Evolutionary conservation across 1,284 basidiomycete species (phyloP), one percentile per base, ranked within the genome.

Genomic region (Sanguinoderma infundibulare): DNA sequence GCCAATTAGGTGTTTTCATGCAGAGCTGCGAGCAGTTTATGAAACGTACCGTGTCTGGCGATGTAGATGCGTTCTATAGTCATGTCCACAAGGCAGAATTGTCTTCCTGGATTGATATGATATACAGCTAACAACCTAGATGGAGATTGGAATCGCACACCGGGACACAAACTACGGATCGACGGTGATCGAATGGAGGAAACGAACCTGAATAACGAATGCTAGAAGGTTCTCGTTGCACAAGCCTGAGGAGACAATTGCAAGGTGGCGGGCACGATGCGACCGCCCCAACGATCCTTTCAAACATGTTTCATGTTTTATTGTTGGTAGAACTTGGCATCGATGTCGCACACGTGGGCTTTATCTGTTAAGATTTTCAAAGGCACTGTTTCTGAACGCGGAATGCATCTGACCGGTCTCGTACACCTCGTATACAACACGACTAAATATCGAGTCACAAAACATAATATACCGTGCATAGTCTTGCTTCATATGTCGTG

Each of bases 61-160:
- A 95, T 89, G 75, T 91, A 94, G 59, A 96, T 87, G 22, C 83
- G 91, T 59, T 94, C 84, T 60, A 93, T 69, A 68, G 74, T 77
- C 65, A 57, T 65, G 7, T 32, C 40, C 8, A 35, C 10, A 22
- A 30, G 49, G 28, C 3, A 24, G 30, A 14, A 32, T 15, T 35
- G 20, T 20, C 32, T 35, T 10, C 15, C 22, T 20, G 32, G 9
- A 22, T 51, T 9, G 49, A 20, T 15, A 17, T 1, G 22, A 30
- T 6, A 26, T 15, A 46, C 42, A 12, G 24, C 15, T 49, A n/a
- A n/a, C n/a, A n/a, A n/a, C n/a, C n/a, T n/a, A n/a, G n/a, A n/a
- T n/a, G n/a, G n/a, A n/a, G n/a, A n/a, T n/a, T n/a, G n/a, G n/a
- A n/a, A n/a, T n/a, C n/a, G n/a, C n/a, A n/a, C n/a, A n/a, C n/a